Base-by-base conservation (phyloP, 305 asterid genomes). In the Withania somnifera region DNA sequence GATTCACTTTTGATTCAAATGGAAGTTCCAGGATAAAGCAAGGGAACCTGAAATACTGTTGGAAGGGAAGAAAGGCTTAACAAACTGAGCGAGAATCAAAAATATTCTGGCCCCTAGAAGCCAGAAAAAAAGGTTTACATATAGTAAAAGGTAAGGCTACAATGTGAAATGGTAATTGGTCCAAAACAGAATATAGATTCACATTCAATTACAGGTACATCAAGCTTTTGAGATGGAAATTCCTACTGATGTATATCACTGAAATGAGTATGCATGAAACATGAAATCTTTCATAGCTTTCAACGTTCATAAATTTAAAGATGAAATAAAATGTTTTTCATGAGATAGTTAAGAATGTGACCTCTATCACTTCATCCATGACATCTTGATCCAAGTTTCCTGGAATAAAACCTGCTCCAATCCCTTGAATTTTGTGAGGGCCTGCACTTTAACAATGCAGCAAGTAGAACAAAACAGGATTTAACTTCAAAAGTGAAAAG, bases 351-450 rank as follows among this genome's bases (percentile, higher is more conserved):
- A 66, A 84, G 80, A 79, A 30, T n/a, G 78, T 79, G 24, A 93
- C 99, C 97, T 90, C 97, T 85, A 97, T 92, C 66, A 97, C 98
- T 93, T 94, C 99, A 87, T 94, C 99, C 92, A 97, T 88, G 84
- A 94, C 87, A 79, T 87, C 93, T 90, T 88, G 97, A 88, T 94
- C 97, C 85, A 97, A 89, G 85, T 94, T 96, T 88, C 92, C 89
- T 83, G 98, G 99, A 76, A 94, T 89, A 91, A 94, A 97, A 94
- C 99, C 99, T 92, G 99, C 98, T 83, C 98, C 99, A 93, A 97
- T 97, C 88, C 99, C 98, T 93, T 94, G 98, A 97, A 97, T 97
- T 97, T 97, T 94, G 98, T 97, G 99, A 97, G 99, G 98, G 91
- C 98, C 98, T 97, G 98, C 97, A 91, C 78, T 91, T 89, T 86